Evolutionary conservation across 148 eudicot genomes (phyloP).

Genomic region (Agrostemma githago): DNA sequence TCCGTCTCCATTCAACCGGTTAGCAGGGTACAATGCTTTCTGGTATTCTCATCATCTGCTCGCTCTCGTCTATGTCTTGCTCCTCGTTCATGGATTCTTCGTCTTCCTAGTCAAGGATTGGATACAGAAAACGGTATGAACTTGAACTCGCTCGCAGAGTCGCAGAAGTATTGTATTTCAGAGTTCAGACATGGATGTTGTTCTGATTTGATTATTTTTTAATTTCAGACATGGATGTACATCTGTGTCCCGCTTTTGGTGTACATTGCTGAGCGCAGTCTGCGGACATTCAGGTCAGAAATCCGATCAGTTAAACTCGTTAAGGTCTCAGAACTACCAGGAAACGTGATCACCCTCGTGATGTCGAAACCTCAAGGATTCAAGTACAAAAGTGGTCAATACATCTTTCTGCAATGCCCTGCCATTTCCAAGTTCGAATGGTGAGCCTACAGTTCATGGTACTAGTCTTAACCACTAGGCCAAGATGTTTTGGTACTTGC

Average conservation of each 20-base stretch:
- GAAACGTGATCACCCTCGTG: slow-evolving; percentile 68
- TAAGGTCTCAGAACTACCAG: slow-evolving; percentile 79
- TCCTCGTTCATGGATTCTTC: slow-evolving; percentile 77
- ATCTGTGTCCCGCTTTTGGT: slow-evolving; percentile 64
- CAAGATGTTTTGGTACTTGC: too few relatives aligned
- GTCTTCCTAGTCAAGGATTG: slow-evolving; percentile 63
- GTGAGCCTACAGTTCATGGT: slow-evolving; percentile 30
- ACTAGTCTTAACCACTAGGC: not conserved
- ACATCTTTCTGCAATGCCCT: slow-evolving; percentile 82
- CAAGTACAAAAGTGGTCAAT: slow-evolving; percentile 92
- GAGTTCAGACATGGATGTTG: not conserved
- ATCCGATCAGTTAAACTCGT: slow-evolving; percentile 61
- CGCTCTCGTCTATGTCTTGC: slow-evolving; percentile 63
- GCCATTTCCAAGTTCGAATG: slow-evolving; percentile 87
- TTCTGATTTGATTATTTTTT: slow-evolving; percentile 13
- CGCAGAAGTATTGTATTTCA: not conserved
- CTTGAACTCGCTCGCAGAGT: not conserved
- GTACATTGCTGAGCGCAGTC: slow-evolving; percentile 63
- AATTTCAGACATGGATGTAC: slow-evolving; percentile 91
- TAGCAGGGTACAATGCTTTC: slow-evolving; percentile 90
- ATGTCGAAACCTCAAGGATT: slow-evolving; percentile 86
- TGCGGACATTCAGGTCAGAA: slow-evolving; percentile 71
- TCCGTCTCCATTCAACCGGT: slow-evolving; percentile 66
- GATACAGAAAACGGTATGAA: slow-evolving; percentile 79
- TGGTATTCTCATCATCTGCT: slow-evolving; percentile 94